Percentiles rank a stretch among this genome's conserved stretches.
These are phyloP conservation scores for Aspergillus novofumigatus DNA, from an alignment of 2,329 filamentous ascomycete species.

Conservation along the genomic window DNA sequence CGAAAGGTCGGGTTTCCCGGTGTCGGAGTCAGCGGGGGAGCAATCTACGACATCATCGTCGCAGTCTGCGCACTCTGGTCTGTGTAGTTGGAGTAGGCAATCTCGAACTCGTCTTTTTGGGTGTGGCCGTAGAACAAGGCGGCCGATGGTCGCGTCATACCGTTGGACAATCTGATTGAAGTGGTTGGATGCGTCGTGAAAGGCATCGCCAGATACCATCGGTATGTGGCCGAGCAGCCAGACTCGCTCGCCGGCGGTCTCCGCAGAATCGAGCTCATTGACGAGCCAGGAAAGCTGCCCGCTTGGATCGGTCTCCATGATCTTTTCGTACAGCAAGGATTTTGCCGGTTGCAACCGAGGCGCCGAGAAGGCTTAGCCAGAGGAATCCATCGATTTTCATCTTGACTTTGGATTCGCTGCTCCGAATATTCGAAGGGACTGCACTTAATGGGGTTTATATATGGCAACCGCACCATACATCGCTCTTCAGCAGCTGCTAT, in stretches of 20 bases:
- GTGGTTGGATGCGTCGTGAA: too few relatives aligned
- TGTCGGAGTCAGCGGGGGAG: conserved; percentile 51
- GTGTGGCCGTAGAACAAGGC: too few relatives aligned
- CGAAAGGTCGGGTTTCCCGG: conserved; percentile 55
- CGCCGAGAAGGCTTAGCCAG: conserved; percentile 6
- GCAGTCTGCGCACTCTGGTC: conserved; percentile 42
- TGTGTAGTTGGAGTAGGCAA: conserved; percentile 49
- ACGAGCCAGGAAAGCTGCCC: conserved; percentile 52
- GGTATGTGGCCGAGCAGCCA: conserved; percentile 57
- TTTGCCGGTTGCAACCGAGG: neutral
- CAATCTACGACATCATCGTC: conserved; percentile 50
- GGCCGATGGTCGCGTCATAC: too few relatives aligned
- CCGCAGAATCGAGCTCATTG: conserved; percentile 49
- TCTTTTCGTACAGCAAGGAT: conserved; percentile 48
- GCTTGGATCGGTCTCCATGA: conserved; percentile 49
- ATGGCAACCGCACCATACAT: too few relatives aligned
- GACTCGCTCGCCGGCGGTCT: conserved; percentile 49
- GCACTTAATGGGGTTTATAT: too few relatives aligned
- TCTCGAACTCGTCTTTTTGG: too few relatives aligned
- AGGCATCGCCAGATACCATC: conserved; percentile 31
- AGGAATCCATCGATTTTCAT: conserved; percentile 1
- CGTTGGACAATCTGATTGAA: too few relatives aligned
- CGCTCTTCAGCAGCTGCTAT: too few relatives aligned
- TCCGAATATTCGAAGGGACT: too few relatives aligned
- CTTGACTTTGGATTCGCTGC: neutral